Conservation (phyloP, 2,329 filamentous ascomycete genomes). For the Thielaviopsis ethacetica region DNA sequence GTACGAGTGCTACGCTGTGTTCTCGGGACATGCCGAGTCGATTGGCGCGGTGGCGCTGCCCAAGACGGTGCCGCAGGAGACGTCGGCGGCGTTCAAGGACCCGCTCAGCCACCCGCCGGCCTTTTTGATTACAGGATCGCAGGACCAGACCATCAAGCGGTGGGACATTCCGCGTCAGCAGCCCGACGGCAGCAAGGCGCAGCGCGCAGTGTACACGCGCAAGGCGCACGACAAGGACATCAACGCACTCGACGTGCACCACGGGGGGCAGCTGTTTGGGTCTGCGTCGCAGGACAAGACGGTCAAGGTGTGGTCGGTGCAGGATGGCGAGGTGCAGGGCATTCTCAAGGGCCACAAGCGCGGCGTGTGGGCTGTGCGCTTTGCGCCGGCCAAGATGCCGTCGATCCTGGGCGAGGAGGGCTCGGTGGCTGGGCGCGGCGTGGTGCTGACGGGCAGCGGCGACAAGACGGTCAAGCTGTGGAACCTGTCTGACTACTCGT, state of each 20-base stretch:
- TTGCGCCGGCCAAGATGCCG: slow-evolving; percentile 66
- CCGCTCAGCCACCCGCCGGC: slow-evolving; percentile 66
- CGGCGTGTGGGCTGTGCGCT: slow-evolving; percentile 90
- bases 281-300: slow-evolving; percentile 94
- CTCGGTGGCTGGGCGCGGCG: slow-evolving; percentile 58
- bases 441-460: slow-evolving; percentile 79
- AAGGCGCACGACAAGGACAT: slow-evolving; percentile 99
- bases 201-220: slow-evolving; percentile 64
- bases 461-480: slow-evolving; percentile 95
- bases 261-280: slow-evolving; percentile 64
- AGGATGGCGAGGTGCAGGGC: slow-evolving; percentile 79
- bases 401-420: slow-evolving; percentile 56
- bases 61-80: slow-evolving; percentile 46
- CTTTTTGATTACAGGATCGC: slow-evolving; percentile 81
- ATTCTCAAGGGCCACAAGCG: slow-evolving; percentile 84
- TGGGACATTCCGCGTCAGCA: slow-evolving; percentile 60
- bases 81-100: slow-evolving; percentile 53
- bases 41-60: slow-evolving; percentile 79
- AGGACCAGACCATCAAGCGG: slow-evolving; percentile 88
- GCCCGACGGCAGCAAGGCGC: slow-evolving; percentile 27
- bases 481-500: slow-evolving; percentile 84
- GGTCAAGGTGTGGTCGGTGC: slow-evolving; percentile 88
- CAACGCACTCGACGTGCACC: slow-evolving; percentile 76
- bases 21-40: slow-evolving; percentile 88
- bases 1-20: slow-evolving; percentile 63